Evolutionary conservation across 139 green algal species (phyloP), one percentile per base, ranked within the genome.

Genomic region (Axilococcus clingmanii): DNA sequence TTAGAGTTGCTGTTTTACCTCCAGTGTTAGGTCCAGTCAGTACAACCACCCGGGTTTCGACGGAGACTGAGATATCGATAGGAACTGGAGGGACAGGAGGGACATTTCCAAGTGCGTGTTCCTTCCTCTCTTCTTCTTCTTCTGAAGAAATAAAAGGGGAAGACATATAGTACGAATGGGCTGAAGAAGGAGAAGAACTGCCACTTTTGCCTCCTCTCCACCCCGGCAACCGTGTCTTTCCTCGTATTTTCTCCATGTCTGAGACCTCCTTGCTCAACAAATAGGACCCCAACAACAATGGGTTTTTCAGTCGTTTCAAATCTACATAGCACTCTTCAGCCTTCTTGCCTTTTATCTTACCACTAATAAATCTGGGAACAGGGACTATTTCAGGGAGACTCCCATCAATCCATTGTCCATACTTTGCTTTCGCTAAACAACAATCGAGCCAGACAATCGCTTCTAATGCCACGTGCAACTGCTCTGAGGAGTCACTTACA

Each of bases 1-100:
- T 97, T 28, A 97, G 75, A 23, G 76, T 61, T 1, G 88, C 84
- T 2, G 91, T 97, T 66, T 97, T 98, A 49, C 91, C 88, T 17
- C 91, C 77, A 19, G 38, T 48, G 40, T 62, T 41, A 17, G 54
- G 40, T 42, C 63, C 55, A 29, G 79, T 83, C 46, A 84, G 82
- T 43, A 83, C 64, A 11, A 83, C 54, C 1, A 29, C 54, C 20
- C 63, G 36, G 7, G 34, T 73, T 15, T 77, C 47, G 3, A 71
- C 63, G 36, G 49, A 55, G 15, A 85, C 52, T 4, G 63, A 52
- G 8, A 87, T 43, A 53, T 91, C 80, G 16, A 91, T 52, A 0
- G 82, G 66, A 34, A 81, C 64, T 27, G 41, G 25, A 40, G 3
- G 9, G 27, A 22, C 24, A 41, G 17, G 7, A 12, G 12, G 41